A percentile compares a stretch with the other conserved stretches of the same genome.
Evolutionary conservation across 306 rosid species (phyloP).

Genomic region (Corylus avellana): DNA sequence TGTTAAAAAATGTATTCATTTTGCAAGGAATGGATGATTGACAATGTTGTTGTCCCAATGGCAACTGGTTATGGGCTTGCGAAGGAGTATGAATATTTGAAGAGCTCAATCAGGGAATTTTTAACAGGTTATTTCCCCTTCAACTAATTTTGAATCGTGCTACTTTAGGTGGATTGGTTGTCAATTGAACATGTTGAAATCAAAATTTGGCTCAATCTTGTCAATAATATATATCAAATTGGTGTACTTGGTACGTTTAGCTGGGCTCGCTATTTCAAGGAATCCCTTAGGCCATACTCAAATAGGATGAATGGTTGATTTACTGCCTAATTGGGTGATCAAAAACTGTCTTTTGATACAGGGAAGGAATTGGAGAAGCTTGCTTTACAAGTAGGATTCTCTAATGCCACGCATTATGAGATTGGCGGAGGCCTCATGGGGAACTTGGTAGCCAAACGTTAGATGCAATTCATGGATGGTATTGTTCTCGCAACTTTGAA

Average conservation of each 20-base stretch:
- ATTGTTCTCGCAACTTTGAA: background rate
- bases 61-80: conserved; percentile 80
- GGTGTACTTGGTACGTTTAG: background rate
- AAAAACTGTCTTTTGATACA: conserved; percentile 38
- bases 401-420: conserved; percentile 71
- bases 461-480: conserved; percentile 25
- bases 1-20: conserved; percentile 16
- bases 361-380: conserved; percentile 84
- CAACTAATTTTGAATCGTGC: background rate
- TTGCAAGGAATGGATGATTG: conserved; percentile 80
- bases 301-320: background rate
- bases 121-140: conserved; percentile 62
- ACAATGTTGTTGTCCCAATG: conserved; percentile 78
- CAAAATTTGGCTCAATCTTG: background rate
- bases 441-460: conserved; percentile 74
- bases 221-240: background rate
- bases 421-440: conserved; percentile 89
- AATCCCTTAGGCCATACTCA: background rate
- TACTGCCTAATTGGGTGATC: conserved; percentile 2
- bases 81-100: conserved; percentile 75
- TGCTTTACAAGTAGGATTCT: conserved; percentile 80
- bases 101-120: conserved; percentile 74
- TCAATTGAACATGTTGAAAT: background rate
- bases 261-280: background rate
- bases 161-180: background rate